Base-by-base conservation (phyloP, 1,139 yeast species). In the Barnettozyma hawaiiensis region DNA sequence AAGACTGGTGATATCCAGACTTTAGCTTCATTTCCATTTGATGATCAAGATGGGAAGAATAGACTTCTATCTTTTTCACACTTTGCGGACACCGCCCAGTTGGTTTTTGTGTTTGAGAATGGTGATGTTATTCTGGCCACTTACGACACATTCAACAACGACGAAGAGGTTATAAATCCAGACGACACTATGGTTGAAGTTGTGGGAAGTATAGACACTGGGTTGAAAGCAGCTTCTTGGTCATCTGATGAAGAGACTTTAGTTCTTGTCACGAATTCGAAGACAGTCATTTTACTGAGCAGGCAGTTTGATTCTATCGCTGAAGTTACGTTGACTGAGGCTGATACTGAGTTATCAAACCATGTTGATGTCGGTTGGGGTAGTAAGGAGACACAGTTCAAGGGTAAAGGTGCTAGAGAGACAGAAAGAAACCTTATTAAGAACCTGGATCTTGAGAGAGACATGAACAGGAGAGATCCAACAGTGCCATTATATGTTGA, bases 311-410 rank as follows among this genome's bases (percentile, higher is more conserved):
- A 92, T 53, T 89, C 94, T 6, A 73, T 92, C 22, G 67, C 78
- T 11, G 97, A 92, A 57, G 70, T 72, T 41, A 56, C 60, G 19
- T 65, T 90, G 47, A 68, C 75, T 40, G 69, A 76, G 1, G 74
- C 73, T 14, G 97, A 92, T 60, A 70, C 89, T 40, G 66, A 77
- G 32, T 74, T 78, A 43, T 80, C 90, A 3, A 83, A 82, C 54
- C 96, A 92, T 58, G 97, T 94, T 27, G 83, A 95, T 18, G 97
- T 92, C 31, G 99, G 99, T 16, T 94, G 99, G 99, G 99, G 99
- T 57, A 85, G 85, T 53, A 81, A 84, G 50, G 98, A 92, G 62
- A 94, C 99, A 0, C 99, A 94, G 64, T 94, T 94, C 62, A 82
- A 85, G 62, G 99, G 99, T 40, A 81, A 77, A 55, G 98, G 98